Base-by-base conservation (phyloP, 768 basidiomycete genomes). In the Lyophyllum decastes region DNA sequence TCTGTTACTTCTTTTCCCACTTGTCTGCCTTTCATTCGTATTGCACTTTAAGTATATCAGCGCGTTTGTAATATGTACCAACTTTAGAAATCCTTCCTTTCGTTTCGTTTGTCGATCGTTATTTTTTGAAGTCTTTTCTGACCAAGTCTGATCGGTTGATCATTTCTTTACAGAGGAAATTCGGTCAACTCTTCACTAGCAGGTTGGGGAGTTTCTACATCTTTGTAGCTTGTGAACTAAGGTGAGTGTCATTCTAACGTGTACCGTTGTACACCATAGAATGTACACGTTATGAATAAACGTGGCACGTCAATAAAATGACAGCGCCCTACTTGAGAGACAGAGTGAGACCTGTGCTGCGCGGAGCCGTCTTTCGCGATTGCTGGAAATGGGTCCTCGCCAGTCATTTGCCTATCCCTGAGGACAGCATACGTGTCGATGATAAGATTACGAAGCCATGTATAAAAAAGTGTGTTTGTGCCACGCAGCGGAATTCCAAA, bases 401-500 rank as follows among this genome's bases (percentile, higher is more conserved):
- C 30, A 30, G 30, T 30, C 30, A 30, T 30, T 30, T 30, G 30
- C 4, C 5, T 10, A 10, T 17, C 11, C 6, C 34, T 19, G 24
- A 44, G n/a, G 19, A 33, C 1, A 24, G 25, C 24, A 61, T 48
- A 53, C 53, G 52, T 55, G 55, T 61, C 55, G 53, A 41, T 54
- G 41, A 57, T 38, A 43, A 60, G 43, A 55, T 40, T 41, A 49
- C 16, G 43, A 27, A 44, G 47, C 40, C 25, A 33, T 22, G 59
- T 64, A 63, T 62, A 61, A 61, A 62, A 58, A 62, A 65, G 66
- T 30, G 30, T 30, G 30, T 30, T 30, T 30, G 30, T 66, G 58
- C 59, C 68, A 61, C 58, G 30, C 59, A 71, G 75, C 78, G 78
- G 79, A 73, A 75, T 73, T 79, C 76, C 57, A 81, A 79, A 65